Base-by-base conservation (phyloP, 805 yeast genomes). In the Hermanozyma aechmeae region DNA sequence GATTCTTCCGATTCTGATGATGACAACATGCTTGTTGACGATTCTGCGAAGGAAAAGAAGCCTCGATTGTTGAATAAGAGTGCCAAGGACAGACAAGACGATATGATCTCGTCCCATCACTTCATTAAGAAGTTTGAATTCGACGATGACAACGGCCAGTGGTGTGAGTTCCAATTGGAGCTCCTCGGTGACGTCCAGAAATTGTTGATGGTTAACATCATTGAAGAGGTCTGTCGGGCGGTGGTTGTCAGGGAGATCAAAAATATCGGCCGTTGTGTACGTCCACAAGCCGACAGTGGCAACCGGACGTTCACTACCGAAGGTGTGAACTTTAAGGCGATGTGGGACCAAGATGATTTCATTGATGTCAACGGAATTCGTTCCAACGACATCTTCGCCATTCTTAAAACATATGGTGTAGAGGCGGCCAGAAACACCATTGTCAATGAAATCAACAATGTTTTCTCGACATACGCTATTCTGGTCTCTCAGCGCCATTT, bases 371-470 rank as follows among this genome's bases (percentile, higher is more conserved):
- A 92, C 53, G 79, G 78, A 34, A 83, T 92, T 46, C 71, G 81
- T 2, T 86, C 96, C 6, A 92, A 92, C 68, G 98, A 92, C 60
- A 79, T 92, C 42, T 77, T 83, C 23, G 84, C 96, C 12, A 95
- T 92, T 3, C 68, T 93, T 47, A 72, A 68, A 42, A 84, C 94
- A 0, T 92, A 92, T 48, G 99, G 99, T 56, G 98, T 89, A 30
- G 99, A 93, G 62, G 98, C 98, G 27, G 99, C 99, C 13, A 76
- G 98, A 59, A 85, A 86, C 57, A 92, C 98, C 19, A 83, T 92
- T 64, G 97, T 86, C 17, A 79, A 84, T 48, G 99, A 92, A 68
- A 83, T 92, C 55, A 81, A 83, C 61, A 82, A 84, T 46, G 99
- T 92, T 46, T 92, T 92, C 74, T 84, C 85, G 36, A 86, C 93